Evolutionary conservation across 139 green algal genomes (phyloP), one percentile per base, ranked within the genome.

Genomic region (Astrephomene gubernaculifera): DNA sequence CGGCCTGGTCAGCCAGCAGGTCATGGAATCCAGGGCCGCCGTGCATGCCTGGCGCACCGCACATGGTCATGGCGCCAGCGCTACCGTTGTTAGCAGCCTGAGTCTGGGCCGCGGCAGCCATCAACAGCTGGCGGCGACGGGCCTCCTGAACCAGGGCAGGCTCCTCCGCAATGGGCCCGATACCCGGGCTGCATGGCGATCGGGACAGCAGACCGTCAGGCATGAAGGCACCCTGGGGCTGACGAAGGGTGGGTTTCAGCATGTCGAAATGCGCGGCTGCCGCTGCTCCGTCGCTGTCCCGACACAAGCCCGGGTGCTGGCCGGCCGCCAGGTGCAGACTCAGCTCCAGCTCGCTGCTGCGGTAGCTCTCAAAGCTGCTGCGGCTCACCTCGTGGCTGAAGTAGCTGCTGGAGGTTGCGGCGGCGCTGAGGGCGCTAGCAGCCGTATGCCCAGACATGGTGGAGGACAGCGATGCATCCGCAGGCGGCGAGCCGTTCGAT

Each of bases 331-430:
- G 33, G 4, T 36, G 38, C 36, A 85, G 31, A 8, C 65, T 36
- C 35, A 86, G 27, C 43, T 78, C 79, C 25, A 69, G 1, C 14
- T 86, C 79, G 29, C 65, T 79, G 79, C 65, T 79, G 44, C 65
- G 65, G 67, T 86, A 86, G 79, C 79, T 86, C 65, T 86, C 79
- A 57, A 86, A 86, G 36, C 61, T 76, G 45, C 65, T 86, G 45
- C 79, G 64, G 65, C 45, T 70, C 1, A 44, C 65, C 79, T 86
- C 65, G 44, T 86, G 79, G 79, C 65, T 79, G 79, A 70, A 86
- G 52, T 86, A 86, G 79, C 78, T 84, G 43, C 61, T 63, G 17
- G 78, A 61, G 1, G 61, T 49, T 1, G 63, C 63, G 2, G 63
- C 78, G 2, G 63, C 63, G 4, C 63, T 67, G 22, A 75, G 2